phyloP scores from a whole-genome alignment of 2,329 filamentous ascomycete species.

The Grosmannia clavigera region DNA sequence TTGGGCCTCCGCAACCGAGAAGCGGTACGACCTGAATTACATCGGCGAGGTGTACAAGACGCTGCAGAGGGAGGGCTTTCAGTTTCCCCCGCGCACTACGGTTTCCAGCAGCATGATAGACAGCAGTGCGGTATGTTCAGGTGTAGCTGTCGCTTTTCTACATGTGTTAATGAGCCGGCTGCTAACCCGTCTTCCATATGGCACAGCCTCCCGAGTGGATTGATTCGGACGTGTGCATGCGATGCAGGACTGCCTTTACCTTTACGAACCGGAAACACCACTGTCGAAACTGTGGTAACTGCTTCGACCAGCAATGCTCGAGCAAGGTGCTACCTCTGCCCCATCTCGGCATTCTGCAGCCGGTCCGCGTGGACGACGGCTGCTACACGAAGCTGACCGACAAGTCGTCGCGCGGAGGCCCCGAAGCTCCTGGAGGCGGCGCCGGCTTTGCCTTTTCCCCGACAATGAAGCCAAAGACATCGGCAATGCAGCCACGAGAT shows the following conservation, averaged over 20 bases:
- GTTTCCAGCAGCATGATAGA: slow-evolving; percentile 97
- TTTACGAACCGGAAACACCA: slow-evolving; percentile 99
- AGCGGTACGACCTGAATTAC: slow-evolving; percentile 70
- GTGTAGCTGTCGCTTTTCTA: not conserved
- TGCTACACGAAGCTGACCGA: slow-evolving; percentile 84
- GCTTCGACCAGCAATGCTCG: slow-evolving; percentile 92
- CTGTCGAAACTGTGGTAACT: slow-evolving; percentile 94
- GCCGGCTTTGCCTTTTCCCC: slow-evolving; percentile 18
- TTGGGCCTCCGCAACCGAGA: slow-evolving; percentile 84
- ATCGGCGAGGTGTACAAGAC: slow-evolving; percentile 77
- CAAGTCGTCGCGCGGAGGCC: slow-evolving; percentile 39
- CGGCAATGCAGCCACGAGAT: slow-evolving; percentile 76
- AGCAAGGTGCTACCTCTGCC: slow-evolving; percentile 78
- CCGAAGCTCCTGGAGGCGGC: slow-evolving; percentile 23
- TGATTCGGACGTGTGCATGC: slow-evolving; percentile 97
- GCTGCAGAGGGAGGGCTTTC: slow-evolving; percentile 73
- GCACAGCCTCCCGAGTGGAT: slow-evolving; percentile 88
- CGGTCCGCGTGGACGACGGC: slow-evolving; percentile 90
- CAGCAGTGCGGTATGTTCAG: slow-evolving; percentile 68
- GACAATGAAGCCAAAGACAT: slow-evolving; percentile 47
- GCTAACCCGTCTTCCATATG: not conserved
- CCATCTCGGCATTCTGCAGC: slow-evolving; percentile 81
- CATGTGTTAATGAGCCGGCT: not conserved
- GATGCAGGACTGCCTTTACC: slow-evolving; percentile 86
- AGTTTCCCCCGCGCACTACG: slow-evolving; percentile 75